Percentiles rank a stretch among this genome's conserved stretches.
phyloP scores from a whole-genome alignment of 768 basidiomycete species.

The Asterophora lycoperdoides region DNA sequence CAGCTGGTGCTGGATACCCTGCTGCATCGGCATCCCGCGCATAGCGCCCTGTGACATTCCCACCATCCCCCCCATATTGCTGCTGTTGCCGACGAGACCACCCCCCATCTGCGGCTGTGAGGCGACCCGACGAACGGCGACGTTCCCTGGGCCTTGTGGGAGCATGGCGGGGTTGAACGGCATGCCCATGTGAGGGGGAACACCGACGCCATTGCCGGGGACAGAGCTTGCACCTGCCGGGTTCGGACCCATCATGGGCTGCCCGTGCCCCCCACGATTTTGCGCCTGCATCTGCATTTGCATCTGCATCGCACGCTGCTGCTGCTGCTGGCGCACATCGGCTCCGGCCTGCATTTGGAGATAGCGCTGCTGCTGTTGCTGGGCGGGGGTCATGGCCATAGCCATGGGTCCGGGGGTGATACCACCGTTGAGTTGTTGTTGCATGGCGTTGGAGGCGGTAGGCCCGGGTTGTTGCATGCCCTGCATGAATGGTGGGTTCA shows the following conservation, averaged over 20 bases:
- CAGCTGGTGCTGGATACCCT: constrained; percentile 32
- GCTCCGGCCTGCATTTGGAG: constrained; percentile 28
- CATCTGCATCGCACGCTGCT: constrained; percentile 14
- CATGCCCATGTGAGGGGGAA: constrained; percentile 31
- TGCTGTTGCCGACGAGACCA: constrained; percentile 27
- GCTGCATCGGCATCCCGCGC: constrained; percentile 33
- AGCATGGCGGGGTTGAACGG: constrained; percentile 39
- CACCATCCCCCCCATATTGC: constrained; percentile 31
- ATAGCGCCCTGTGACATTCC: constrained; percentile 43
- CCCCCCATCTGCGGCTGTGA: constrained; percentile 53
- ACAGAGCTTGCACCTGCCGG: constrained; percentile 7
- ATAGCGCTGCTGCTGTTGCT: constrained; percentile 27
- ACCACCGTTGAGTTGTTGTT: constrained; percentile 37
- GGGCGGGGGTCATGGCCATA: constrained; percentile 11
- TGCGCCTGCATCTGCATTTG: constrained; percentile 37
- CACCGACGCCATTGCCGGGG: constrained; percentile 18
- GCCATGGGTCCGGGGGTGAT: constrained; percentile 23
- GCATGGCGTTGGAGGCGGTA: constrained; percentile 7
- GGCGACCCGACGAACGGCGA: constrained; percentile 46
- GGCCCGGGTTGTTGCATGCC: constrained; percentile 33
- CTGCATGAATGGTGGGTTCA: constrained; percentile 31
- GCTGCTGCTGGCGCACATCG: constrained; percentile 28
- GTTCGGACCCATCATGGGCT: constrained; percentile 15
- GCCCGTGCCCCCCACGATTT: background rate
- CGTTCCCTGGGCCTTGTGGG: constrained; percentile 32